These are phyloP conservation scores for Xylariales sp. DNA, from an alignment of 2,329 filamentous ascomycete genomes.

Conservation along the genomic window DNA sequence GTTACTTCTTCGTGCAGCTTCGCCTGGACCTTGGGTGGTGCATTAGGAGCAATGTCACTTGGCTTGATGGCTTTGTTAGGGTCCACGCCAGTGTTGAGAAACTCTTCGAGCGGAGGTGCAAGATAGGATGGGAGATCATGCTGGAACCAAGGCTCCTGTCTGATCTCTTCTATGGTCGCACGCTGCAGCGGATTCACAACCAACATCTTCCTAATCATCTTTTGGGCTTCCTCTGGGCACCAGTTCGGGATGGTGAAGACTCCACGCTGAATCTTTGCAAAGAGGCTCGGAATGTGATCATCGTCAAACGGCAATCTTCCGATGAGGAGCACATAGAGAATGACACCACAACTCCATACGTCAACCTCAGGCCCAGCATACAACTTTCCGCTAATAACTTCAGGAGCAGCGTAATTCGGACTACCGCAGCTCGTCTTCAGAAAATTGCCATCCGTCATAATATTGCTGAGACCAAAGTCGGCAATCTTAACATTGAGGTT, in stretches of 20 bases:
- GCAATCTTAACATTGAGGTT: slow-evolving; percentile 98
- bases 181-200: slow-evolving; percentile 93
- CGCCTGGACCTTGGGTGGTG: slow-evolving; percentile 74
- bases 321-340: slow-evolving; percentile 77
- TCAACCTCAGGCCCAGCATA: slow-evolving; percentile 98
- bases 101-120: slow-evolving; percentile 82
- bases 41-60: slow-evolving; percentile 73
- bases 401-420: slow-evolving; percentile 95
- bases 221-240: slow-evolving; percentile 78
- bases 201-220: slow-evolving; percentile 86
- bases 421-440: slow-evolving; percentile 97
- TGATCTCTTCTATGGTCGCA: slow-evolving; percentile 90
- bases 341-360: slow-evolving; percentile 95
- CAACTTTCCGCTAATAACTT: slow-evolving; percentile 95
- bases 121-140: slow-evolving; percentile 84
- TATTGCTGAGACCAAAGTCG: slow-evolving; percentile 97
- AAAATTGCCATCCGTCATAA: slow-evolving; percentile 99
- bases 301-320: slow-evolving; percentile 93
- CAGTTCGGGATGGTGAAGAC: slow-evolving; percentile 91
- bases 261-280: slow-evolving; percentile 95
- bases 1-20: slow-evolving; percentile 90
- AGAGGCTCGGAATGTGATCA: slow-evolving; percentile 94
- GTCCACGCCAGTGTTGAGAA: slow-evolving; percentile 89
- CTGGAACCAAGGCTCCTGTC: slow-evolving; percentile 90
- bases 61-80: slow-evolving; percentile 87